phyloP scores from a whole-genome alignment of 257 asterid genomes.

The Gentiana straminea region DNA sequence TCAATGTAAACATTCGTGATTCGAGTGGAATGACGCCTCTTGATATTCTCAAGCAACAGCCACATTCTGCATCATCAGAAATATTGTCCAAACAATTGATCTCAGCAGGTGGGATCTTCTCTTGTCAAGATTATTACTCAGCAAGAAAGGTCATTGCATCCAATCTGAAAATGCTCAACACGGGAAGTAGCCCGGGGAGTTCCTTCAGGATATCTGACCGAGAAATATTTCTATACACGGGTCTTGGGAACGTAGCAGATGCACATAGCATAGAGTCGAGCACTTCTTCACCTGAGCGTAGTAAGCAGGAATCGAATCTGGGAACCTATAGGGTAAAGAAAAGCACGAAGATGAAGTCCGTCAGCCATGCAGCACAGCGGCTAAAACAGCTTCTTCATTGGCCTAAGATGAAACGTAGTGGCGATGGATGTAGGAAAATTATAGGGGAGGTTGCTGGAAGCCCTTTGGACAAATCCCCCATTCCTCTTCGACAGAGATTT shows the following conservation, averaged over 20 bases:
- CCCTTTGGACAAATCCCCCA: slow-evolving; percentile 30
- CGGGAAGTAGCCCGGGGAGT: slow-evolving; percentile 78
- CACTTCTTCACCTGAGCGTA: slow-evolving; percentile 33
- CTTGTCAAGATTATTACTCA: slow-evolving; percentile 43
- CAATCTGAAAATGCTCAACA: slow-evolving; percentile 56
- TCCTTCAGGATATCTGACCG: slow-evolving; percentile 71
- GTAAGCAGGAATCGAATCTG: slow-evolving; percentile 17
- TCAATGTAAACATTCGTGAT: slow-evolving; percentile 67
- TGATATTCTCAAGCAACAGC: slow-evolving; percentile 59
- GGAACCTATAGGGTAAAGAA: slow-evolving; percentile 18
- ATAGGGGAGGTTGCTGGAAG: slow-evolving; percentile 13
- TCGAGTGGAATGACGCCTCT: slow-evolving; percentile 64
- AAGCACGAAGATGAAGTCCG: slow-evolving; percentile 21
- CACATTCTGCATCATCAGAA: slow-evolving; percentile 61
- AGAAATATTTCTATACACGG: slow-evolving; percentile 61
- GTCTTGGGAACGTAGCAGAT: slow-evolving; percentile 46
- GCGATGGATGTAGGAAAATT: slow-evolving; percentile 26
- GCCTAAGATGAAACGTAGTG: slow-evolving; percentile 37
- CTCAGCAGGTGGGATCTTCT: slow-evolving; percentile 74
- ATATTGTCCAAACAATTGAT: slow-evolving; percentile 54
- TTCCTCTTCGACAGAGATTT: slow-evolving; percentile 67
- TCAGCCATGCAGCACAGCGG: slow-evolving; percentile 31
- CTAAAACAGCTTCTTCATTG: slow-evolving; percentile 59
- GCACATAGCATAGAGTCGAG: slow-evolving; percentile 23
- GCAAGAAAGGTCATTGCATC: slow-evolving; percentile 67